Base-by-base conservation (phyloP, 495 filamentous ascomycete genomes). In the Recurvomyces mirabilis region DNA sequence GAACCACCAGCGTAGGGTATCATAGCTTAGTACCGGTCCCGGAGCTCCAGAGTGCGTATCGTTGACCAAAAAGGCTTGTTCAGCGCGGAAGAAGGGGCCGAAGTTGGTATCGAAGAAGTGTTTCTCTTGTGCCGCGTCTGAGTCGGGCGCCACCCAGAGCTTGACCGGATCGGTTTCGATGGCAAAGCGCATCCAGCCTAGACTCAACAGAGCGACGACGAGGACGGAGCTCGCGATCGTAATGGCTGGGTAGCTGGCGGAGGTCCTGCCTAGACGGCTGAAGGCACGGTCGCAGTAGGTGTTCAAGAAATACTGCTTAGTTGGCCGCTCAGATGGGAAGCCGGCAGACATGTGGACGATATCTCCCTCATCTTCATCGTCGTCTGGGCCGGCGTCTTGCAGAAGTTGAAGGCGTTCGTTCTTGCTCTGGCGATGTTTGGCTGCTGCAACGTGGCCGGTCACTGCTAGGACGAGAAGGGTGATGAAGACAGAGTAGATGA, bases 91-190 rank as follows among this genome's bases (percentile, higher is more conserved):
- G 60, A 98, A 98, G 1, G 93, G 85, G 1, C 88, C 93, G 58
- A 98, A 98, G 44, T 84, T 87, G n/a, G 75, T 63, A 61, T 96
- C 91, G 55, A 95, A 98, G 60, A 91, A 96, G 12, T 71, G 69
- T 65, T 98, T 98, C 61, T 96, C 93, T 61, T 86, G 71, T 0
- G 91, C 89, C 13, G 93, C 88, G 31, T 77, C 77, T 1, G 89
- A 95, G 11, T 82, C 81, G 10, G 91, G 93, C 53, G 87, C 88
- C 12, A 98, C 93, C 91, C 91, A 98, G 33, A 98, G 62, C 23
- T 84, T 77, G 10, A 91, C 93, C 0, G 91, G 91, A 46, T 94
- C 81, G 15, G 71, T 83, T 59, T 96, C 93, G 43, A 98, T 70
- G 1, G 78, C 68, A 52, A 96, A 96, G 31, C 74, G 75, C 24